A percentile compares a stretch with the other conserved stretches of the same genome.
phyloP scores from a whole-genome alignment of 164 flowering plant genomes.

The Annona squamosa region DNA sequence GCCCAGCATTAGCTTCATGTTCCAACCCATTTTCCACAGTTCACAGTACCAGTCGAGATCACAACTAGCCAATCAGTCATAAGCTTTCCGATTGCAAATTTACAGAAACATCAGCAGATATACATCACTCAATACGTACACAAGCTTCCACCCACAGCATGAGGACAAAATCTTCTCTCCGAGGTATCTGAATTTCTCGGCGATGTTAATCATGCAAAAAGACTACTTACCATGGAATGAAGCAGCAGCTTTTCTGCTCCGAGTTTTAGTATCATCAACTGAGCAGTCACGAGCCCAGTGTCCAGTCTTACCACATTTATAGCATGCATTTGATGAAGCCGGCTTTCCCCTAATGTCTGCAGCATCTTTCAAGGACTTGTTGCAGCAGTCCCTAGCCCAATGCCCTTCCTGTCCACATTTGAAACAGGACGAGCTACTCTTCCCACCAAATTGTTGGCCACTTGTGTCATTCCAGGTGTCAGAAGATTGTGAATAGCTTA shows the following conservation, averaged over 20 bases:
- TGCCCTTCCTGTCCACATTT: conserved; percentile 44
- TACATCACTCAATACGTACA: not conserved
- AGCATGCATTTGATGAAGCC: conserved; percentile 27
- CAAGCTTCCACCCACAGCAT: not conserved
- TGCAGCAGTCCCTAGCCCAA: conserved; percentile 47
- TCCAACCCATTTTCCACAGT: too few relatives aligned
- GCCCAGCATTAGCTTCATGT: too few relatives aligned
- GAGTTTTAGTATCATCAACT: conserved; percentile 9
- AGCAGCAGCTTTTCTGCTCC: conserved; percentile 7
- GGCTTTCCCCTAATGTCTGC: conserved; percentile 14
- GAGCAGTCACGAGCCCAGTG: conserved; percentile 46
- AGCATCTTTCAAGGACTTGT: conserved; percentile 11
- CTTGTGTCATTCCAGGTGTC: conserved; percentile 9
- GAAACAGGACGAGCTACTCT: conserved; percentile 27
- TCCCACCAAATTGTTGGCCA: conserved; percentile 17
- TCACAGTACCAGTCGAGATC: too few relatives aligned
- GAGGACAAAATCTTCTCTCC: not conserved
- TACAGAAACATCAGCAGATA: too few relatives aligned
- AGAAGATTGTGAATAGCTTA: conserved; percentile 7
- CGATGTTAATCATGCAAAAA: not conserved
- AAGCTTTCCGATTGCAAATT: not conserved
- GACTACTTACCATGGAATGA: not conserved
- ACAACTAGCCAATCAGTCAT: too few relatives aligned
- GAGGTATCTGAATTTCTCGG: not conserved
- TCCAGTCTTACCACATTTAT: conserved; percentile 33